Conservation (phyloP, 768 basidiomycete species). For the Lactarius sanguifluus region DNA sequence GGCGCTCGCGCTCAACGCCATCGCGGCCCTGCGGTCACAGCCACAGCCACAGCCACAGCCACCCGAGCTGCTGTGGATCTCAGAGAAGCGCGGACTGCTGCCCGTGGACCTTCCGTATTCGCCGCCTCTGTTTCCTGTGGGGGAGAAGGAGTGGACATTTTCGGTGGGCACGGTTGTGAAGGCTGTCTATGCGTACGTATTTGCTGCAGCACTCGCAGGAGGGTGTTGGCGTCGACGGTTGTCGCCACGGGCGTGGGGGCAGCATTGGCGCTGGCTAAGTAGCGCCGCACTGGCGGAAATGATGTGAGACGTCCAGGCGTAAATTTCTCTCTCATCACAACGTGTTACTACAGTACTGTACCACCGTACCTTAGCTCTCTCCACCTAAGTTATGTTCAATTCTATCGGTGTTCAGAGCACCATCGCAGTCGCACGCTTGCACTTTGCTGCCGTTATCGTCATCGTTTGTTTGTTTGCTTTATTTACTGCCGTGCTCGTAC, state of each 20-base stretch:
- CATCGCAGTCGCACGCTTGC: too few relatives aligned
- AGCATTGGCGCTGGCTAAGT: background rate
- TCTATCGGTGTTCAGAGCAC: background rate
- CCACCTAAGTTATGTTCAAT: background rate
- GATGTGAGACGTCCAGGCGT: too few relatives aligned
- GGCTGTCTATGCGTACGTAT: slow-evolving; percentile 11
- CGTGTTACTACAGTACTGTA: too few relatives aligned
- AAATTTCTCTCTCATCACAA: too few relatives aligned
- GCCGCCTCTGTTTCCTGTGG: background rate
- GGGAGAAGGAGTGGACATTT: background rate
- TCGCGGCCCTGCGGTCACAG: slow-evolving; percentile 35
- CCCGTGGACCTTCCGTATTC: background rate
- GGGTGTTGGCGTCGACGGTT: background rate
- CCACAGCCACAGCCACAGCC: background rate
- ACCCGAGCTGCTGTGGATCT: background rate
- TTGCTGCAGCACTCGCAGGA: background rate
- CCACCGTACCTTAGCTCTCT: too few relatives aligned
- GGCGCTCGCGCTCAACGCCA: slow-evolving; percentile 53
- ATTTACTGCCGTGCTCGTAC: background rate
- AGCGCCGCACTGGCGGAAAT: too few relatives aligned
- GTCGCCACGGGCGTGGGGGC: background rate
- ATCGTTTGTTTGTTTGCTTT: background rate
- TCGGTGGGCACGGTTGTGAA: slow-evolving; percentile 7
- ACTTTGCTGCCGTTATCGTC: background rate
- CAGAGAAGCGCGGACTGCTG: too few relatives aligned